phyloP scores from a whole-genome alignment of 345 rosid genomes.

The Nasturtium officinale region DNA sequence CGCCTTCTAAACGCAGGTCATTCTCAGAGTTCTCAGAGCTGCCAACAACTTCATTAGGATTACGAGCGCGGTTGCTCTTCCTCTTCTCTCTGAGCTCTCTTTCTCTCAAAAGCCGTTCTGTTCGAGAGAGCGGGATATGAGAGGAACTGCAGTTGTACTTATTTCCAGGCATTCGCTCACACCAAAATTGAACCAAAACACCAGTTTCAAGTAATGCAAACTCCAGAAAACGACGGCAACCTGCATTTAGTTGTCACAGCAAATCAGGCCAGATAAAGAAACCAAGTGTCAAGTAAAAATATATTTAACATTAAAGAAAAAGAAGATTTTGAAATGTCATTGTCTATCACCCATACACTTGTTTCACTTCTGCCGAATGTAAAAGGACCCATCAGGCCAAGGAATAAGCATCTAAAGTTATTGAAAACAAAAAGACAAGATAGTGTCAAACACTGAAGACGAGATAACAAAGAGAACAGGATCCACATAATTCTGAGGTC shows the following conservation, averaged over 20 bases:
- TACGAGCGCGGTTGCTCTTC: constrained; percentile 54
- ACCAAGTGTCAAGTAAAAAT: constrained; percentile 32
- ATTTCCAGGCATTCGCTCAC: constrained; percentile 93
- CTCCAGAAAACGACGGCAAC: constrained; percentile 45
- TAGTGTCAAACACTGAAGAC: constrained; percentile 37
- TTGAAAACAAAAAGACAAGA: constrained; percentile 34
- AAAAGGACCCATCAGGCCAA: constrained; percentile 35
- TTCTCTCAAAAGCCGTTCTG: constrained; percentile 78
- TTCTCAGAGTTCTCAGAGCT: constrained; percentile 53
- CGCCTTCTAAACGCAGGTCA: constrained; percentile 56
- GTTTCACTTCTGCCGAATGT: constrained; percentile 37
- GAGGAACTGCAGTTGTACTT: constrained; percentile 69
- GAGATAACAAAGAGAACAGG: constrained; percentile 51
- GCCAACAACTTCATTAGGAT: constrained; percentile 59
- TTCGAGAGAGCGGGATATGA: constrained; percentile 57
- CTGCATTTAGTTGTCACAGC: constrained; percentile 56
- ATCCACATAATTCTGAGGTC: constrained; percentile 58
- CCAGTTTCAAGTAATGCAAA: constrained; percentile 32
- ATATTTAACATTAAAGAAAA: constrained; percentile 2
- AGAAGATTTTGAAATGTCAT: constrained; percentile 8
- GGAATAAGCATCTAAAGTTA: constrained; percentile 34
- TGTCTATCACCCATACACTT: constrained; percentile 37
- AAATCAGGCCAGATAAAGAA: constrained; percentile 40
- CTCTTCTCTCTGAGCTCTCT: constrained; percentile 75
- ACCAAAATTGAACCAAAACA: constrained; percentile 45